Percentiles rank a stretch among this genome's conserved stretches.
phyloP scores from a whole-genome alignment of 306 rosid genomes.

The Rosa chinensis region DNA sequence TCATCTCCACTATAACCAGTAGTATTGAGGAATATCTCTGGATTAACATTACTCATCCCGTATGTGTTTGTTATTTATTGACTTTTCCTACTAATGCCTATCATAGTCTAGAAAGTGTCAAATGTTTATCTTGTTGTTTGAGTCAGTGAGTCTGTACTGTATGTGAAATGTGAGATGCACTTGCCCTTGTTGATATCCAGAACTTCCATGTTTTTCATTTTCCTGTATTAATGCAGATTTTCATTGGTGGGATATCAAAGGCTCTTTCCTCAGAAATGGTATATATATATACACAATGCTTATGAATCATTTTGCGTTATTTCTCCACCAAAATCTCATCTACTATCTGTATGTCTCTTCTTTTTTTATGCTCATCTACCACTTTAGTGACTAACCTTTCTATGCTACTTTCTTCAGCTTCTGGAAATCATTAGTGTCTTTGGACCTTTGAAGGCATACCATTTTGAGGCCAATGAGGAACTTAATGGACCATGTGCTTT shows the following conservation, averaged over 20 bases:
- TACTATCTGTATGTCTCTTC: not conserved
- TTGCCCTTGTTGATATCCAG: not conserved
- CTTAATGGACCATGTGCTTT: slow-evolving; percentile 60
- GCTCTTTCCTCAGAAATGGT: slow-evolving; percentile 77
- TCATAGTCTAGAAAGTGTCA: not conserved
- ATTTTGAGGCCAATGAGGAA: slow-evolving; percentile 51
- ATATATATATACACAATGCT: slow-evolving; percentile 25
- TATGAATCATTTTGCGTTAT: not conserved
- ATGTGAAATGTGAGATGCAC: slow-evolving; percentile 4
- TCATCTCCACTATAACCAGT: not conserved
- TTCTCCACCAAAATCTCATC: not conserved
- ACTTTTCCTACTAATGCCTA: not conserved
- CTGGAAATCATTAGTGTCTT: slow-evolving; percentile 76
- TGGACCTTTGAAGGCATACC: slow-evolving; percentile 88
- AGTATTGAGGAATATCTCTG: not conserved
- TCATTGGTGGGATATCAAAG: slow-evolving; percentile 86
- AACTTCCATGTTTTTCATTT: slow-evolving; percentile 12
- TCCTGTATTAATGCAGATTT: slow-evolving; percentile 55
- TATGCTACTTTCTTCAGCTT: slow-evolving; percentile 51
- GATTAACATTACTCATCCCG: not conserved
- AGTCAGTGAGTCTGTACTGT: not conserved
- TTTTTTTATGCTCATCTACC: not conserved
- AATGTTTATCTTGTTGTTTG: not conserved
- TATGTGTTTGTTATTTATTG: not conserved
- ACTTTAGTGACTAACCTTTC: slow-evolving; percentile 15